These are phyloP conservation scores for Prinsepia uniflora DNA, from an alignment of 306 rosid genomes.

Conservation along the genomic window DNA sequence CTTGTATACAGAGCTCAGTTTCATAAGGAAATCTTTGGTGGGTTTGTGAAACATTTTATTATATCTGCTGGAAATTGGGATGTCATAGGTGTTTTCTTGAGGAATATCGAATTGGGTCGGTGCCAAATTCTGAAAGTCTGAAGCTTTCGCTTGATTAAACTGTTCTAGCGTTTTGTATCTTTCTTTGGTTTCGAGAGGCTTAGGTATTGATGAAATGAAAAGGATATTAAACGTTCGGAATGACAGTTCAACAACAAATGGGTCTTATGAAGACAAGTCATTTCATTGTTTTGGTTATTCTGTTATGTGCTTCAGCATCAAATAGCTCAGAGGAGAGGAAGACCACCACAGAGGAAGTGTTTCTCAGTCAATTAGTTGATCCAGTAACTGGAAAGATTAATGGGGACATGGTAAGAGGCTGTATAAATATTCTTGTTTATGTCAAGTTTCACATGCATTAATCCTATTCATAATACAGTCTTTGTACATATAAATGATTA, in stretches of 20 bases:
- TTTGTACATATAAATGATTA: background rate
- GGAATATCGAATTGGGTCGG: conserved; percentile 30
- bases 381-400: conserved; percentile 48
- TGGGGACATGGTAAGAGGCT: conserved; percentile 58
- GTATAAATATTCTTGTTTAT: background rate
- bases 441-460: background rate
- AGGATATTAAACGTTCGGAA: conserved; percentile 40
- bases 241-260: conserved; percentile 43
- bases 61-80: conserved; percentile 5
- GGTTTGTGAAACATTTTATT: conserved; percentile 32
- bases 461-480: background rate
- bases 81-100: conserved; percentile 6
- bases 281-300: conserved; percentile 51
- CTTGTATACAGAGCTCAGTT: conserved; percentile 21
- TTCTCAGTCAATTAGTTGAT: conserved; percentile 52
- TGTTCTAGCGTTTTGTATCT: conserved; percentile 31
- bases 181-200: conserved; percentile 30
- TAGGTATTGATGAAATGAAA: conserved; percentile 46
- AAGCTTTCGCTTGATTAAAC: conserved; percentile 31
- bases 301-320: conserved; percentile 36
- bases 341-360: conserved; percentile 37
- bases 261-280: conserved; percentile 45
- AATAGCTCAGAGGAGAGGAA: conserved; percentile 37
- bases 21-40: conserved; percentile 28
- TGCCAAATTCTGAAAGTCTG: conserved; percentile 24